Base-by-base conservation (phyloP, 164 flowering plant species). In the Hamamelis virginiana region DNA sequence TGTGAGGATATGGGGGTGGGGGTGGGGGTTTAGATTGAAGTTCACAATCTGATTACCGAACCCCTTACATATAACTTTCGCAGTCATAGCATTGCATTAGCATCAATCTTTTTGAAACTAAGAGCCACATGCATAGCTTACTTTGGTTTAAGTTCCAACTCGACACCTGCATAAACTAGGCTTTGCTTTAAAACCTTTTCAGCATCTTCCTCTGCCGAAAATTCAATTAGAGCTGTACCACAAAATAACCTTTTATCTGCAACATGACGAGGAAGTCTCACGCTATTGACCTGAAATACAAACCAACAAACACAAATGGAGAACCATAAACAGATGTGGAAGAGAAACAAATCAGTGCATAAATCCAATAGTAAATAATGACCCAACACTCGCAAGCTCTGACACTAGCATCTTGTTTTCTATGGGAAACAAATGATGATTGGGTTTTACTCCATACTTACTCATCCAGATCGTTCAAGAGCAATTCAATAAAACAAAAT, bases 211-310 rank as follows among this genome's bases (percentile, higher is more conserved):
- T 87, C 97, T 0, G 89, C 58, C 59, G 98, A 88, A 64, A 93
- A 91, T 73, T 96, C 99, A 66, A 96, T 57, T 72, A 93, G 74
- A 59, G 97, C 98, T 75, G 88, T 86, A 16, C 99, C 97, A 78
- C 89, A 86, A 63, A 91, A 91, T n/a, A 82, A 25, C 72, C 78
- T 88, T 71, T 85, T 93, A 73, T 88, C 91, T 13, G 85, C 86
- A 75, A 89, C 92, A 85, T 87, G 98, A 52, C 89, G 91, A 62
- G 99, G 98, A 59, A 93, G 81, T 80, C 98, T 88, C 64, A 92
- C 86, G 72, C 98, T 88, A 68, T 86, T 89, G 75, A 95, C 97
- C 99, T 95, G 83, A 62, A 81, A 62, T 25, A 69, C 26, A 9
- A 10, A 72, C 23, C 23, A 52, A 23, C 9, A 64, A 28, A n/a